Conservation (phyloP, 441 rosid species). For the Erodium chrysanthum region DNA sequence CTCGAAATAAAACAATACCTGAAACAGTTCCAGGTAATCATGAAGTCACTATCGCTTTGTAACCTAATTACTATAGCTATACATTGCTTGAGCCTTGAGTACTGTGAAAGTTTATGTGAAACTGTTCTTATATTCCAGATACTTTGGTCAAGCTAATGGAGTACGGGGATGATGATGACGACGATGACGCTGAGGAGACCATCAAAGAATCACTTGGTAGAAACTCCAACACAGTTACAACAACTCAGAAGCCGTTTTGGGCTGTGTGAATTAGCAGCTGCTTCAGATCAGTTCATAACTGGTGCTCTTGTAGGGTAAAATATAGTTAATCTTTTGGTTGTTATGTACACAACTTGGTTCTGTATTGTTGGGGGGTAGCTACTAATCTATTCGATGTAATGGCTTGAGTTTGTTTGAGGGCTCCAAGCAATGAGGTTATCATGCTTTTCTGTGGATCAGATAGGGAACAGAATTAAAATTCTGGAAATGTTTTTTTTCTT, state of each 20-base stretch:
- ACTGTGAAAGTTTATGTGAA: not conserved
- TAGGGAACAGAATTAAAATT: not conserved
- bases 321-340: not conserved
- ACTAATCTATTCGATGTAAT: not conserved
- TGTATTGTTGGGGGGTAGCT: not conserved
- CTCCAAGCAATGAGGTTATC: too few relatives aligned
- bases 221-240: conserved; percentile 16
- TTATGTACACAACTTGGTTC: not conserved
- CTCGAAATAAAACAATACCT: conserved; percentile 25
- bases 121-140: conserved; percentile 37
- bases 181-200: conserved; percentile 35
- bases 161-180: conserved; percentile 82
- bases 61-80: too few relatives aligned
- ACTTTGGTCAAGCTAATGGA: conserved; percentile 82
- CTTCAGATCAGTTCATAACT: not conserved
- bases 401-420: not conserved
- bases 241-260: conserved; percentile 57
- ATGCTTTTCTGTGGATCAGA: too few relatives aligned
- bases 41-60: too few relatives aligned
- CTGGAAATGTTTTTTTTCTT: not conserved
- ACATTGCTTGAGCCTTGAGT: too few relatives aligned
- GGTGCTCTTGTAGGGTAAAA: not conserved
- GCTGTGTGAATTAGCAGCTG: conserved; percentile 29
- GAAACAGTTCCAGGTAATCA: conserved; percentile 46
- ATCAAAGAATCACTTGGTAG: conserved; percentile 21